Evolutionary conservation across 2,329 filamentous ascomycete genomes (phyloP).

Genomic region (Ceratocystis albifundus): DNA sequence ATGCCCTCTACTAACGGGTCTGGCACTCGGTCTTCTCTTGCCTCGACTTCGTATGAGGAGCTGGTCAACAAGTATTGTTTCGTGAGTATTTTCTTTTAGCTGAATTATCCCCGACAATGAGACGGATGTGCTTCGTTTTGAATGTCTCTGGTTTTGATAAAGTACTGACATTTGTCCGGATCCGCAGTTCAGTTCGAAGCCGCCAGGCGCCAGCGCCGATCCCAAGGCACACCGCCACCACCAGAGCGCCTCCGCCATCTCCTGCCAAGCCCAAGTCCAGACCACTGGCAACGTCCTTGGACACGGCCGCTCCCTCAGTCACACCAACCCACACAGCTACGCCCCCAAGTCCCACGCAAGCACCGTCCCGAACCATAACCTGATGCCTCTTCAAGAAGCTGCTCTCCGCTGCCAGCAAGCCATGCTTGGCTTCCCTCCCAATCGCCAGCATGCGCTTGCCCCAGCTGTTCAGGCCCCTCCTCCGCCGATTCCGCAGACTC

Average conservation of each 20-base stretch:
- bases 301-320: slow-evolving; percentile 8
- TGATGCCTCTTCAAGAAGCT: slow-evolving; percentile 31
- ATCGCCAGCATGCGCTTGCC: slow-evolving; percentile 21
- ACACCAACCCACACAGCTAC: neutral
- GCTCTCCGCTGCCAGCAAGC: slow-evolving; percentile 24
- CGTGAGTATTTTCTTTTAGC: slow-evolving; percentile 53
- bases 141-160: slow-evolving; percentile 24
- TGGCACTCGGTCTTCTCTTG: slow-evolving; percentile 46
- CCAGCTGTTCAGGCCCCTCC: neutral
- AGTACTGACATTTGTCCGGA: slow-evolving; percentile 25
- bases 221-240: slow-evolving; percentile 11
- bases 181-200: slow-evolving; percentile 22
- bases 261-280: neutral
- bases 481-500: neutral
- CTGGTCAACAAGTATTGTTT: slow-evolving; percentile 99
- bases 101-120: neutral
- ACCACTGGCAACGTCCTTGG: neutral
- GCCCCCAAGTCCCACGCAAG: slow-evolving; percentile 28
- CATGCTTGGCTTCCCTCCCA: slow-evolving; percentile 23
- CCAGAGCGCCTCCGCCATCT: neutral
- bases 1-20: slow-evolving; percentile 12
- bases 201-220: slow-evolving; percentile 13
- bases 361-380: slow-evolving; percentile 36
- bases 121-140: no score
- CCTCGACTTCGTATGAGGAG: slow-evolving; percentile 88